Evolutionary conservation across 2,329 filamentous ascomycete species (phyloP), one percentile per base, ranked within the genome.

Genomic region (Chaetomiaceae sp.): DNA sequence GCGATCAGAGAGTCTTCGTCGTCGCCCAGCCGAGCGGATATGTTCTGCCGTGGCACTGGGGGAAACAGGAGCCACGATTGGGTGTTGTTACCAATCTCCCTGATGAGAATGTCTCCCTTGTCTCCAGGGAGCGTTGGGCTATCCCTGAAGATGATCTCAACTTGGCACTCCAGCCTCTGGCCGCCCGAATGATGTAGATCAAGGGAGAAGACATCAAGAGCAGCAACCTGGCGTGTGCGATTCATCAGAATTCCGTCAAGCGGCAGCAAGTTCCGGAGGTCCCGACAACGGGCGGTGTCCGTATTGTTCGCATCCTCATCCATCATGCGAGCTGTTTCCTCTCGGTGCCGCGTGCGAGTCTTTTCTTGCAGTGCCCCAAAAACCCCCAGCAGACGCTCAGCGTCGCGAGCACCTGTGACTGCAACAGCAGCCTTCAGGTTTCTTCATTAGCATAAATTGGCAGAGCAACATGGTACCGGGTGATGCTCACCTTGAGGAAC

Each of bases 141-240:
- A 60, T 97, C 91, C 60, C 93, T 81, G 54, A 91, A 78, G 12
- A 97, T 75, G 24, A 98, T 64, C 63, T 98, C 93, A 14, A 95
- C 80, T 56, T 86, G 86, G 61, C 93, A 96, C 58, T 88, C 88
- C 36, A 98, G 75, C 50, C 89, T 76, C 62, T 97, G 91, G 2
- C 91, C 90, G 59, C 80, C 95, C 1, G 91, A 95, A 64, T 98
- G 93, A 41, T 78, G 75, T 12, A 98, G 68, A 50, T 90, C 84
- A 57, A 98, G 74, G 47, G 86, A 84, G 63, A 98, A 98, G 56
- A 85, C 81, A 64, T 98, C 93, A 59, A 95, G 84, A 37, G 91
- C 90, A 53, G 81, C 83, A 34, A 98, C 94, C 59, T 90, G 88
- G 45, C 88, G 81, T 32, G 71, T 76, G n/a, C 79, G 74, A 60